Base-by-base conservation (phyloP, 2,329 filamentous ascomycete genomes). In the Cercospora citrullina region DNA sequence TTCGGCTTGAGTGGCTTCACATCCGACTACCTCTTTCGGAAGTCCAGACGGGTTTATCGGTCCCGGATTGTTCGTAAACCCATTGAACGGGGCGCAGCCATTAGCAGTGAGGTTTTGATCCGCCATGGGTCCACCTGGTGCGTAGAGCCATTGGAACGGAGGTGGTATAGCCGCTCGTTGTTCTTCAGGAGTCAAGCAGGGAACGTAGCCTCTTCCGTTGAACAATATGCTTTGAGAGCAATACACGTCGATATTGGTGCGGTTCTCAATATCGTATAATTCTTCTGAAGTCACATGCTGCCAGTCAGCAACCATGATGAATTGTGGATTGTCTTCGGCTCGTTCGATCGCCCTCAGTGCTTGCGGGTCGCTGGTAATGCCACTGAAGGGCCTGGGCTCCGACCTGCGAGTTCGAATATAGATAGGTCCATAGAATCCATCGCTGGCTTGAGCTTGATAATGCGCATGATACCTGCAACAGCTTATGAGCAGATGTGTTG, bases 391-490 rank as follows among this genome's bases (percentile, higher is more conserved):
- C 48, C 28, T 63, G 16, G 33, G 36, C 60, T 64, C 26, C 26
- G 39, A 64, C 23, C 18, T n/a, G 10, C 42, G n/a, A 3, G 68
- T 58, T 10, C 64, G 51, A 53, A 72, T 70, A 30, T 65, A 64
- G 39, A 72, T 72, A 12, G 68, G 53, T 6, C 70, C 70, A 51
- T 65, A 72, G 2, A 72, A 48, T 5, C 70, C 70, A 55, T 72
- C 70, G 55, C 60, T 67, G 31, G 69, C 18, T 30, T 66, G 59
- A 28, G 63, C 64, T 60, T 67, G 65, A 31, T 67, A 69, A 31
- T 71, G 69, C 9, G 69, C 63, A 36, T 71, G 69, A 39, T 68
- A 68, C 66, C 66, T 68, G 59, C 55, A 55, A 36, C 30, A n/a
- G 4, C 2, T 23, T 12, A 36, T 18, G 30, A 59, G n/a, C 55